A percentile compares a stretch with the other conserved stretches of the same genome.
These are phyloP conservation scores for Dichotomopilus funicola DNA, from an alignment of 2,329 filamentous ascomycete genomes.

Conservation along the genomic window DNA sequence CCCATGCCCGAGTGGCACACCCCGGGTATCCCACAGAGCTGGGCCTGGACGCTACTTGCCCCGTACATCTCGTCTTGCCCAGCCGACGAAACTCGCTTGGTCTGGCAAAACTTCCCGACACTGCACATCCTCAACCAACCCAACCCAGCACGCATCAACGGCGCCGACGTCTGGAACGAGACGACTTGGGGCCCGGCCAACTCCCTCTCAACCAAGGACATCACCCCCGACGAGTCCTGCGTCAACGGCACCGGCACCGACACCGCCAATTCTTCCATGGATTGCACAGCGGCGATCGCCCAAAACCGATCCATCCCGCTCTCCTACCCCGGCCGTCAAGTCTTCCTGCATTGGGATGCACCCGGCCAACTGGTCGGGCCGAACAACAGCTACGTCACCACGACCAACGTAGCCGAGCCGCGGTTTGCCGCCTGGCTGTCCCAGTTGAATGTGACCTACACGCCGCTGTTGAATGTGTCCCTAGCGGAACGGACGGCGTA, in stretches of 20 bases:
- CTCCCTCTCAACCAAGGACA: conserved; percentile 44
- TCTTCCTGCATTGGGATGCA: conserved; percentile 66
- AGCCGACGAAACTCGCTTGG: conserved; percentile 61
- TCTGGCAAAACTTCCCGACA: conserved; percentile 79
- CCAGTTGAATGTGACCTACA: conserved; percentile 71
- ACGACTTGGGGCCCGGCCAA: conserved; percentile 54
- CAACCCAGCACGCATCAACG: conserved; percentile 62
- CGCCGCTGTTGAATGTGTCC: conserved; percentile 48
- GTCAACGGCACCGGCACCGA: conserved; percentile 42
- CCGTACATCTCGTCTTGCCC: conserved; percentile 78
- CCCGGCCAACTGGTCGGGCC: conserved; percentile 65
- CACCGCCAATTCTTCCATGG: conserved; percentile 33
- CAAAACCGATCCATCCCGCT: conserved; percentile 66
- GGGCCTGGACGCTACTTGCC: conserved; percentile 75
- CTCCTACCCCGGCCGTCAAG: conserved; percentile 65
- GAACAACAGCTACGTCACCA: conserved; percentile 75
- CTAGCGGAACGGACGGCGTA: conserved; percentile 45
- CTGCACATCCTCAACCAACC: conserved; percentile 69
- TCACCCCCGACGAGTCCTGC: conserved; percentile 45
- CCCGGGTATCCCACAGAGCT: conserved; percentile 72
- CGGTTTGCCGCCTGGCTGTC: conserved; percentile 68
- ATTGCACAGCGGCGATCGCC: conserved; percentile 58
- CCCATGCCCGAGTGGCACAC: conserved; percentile 82
- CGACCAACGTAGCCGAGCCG: conserved; percentile 51
- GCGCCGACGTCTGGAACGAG: conserved; percentile 56